phyloP scores from a whole-genome alignment of 2,329 filamentous ascomycete genomes.

The Talaromyces pinophilus region DNA sequence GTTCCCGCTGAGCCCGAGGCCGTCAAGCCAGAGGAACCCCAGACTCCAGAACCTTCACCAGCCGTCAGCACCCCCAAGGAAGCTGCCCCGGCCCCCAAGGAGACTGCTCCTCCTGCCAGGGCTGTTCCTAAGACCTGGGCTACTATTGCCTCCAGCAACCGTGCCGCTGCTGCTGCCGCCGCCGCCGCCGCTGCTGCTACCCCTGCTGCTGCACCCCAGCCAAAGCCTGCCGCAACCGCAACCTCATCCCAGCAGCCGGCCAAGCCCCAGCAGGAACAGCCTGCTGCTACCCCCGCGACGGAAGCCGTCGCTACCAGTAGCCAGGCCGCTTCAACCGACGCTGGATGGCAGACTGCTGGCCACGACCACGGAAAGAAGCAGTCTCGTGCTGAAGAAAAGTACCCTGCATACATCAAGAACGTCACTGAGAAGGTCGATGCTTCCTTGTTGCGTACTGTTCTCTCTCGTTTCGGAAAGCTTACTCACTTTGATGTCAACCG shows the following conservation, averaged over 20 bases:
- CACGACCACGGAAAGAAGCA: conserved; percentile 79
- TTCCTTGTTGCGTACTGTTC: conserved; percentile 67
- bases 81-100: conserved; percentile 54
- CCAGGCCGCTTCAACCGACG: conserved; percentile 73
- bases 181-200: conserved; percentile 55
- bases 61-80: conserved; percentile 51
- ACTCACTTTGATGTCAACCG: conserved; percentile 66
- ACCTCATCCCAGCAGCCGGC: conserved; percentile 25
- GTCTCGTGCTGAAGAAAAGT: conserved; percentile 70
- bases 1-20: conserved; percentile 45
- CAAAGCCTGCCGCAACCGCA: conserved; percentile 31
- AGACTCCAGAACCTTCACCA: conserved; percentile 60
- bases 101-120: conserved; percentile 48
- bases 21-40: conserved; percentile 63
- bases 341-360: conserved; percentile 87
- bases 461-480: conserved; percentile 69
- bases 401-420: conserved; percentile 91
- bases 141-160: conserved; percentile 56
- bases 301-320: conserved; percentile 59
- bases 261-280: conserved; percentile 35
- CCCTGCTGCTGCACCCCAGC: conserved; percentile 34
- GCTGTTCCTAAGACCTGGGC: conserved; percentile 67
- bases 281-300: conserved; percentile 42
- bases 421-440: conserved; percentile 85
- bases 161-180: conserved; percentile 30